Conservation (phyloP, 176 grass and related monocot species). For the Paspalum vaginatum region DNA sequence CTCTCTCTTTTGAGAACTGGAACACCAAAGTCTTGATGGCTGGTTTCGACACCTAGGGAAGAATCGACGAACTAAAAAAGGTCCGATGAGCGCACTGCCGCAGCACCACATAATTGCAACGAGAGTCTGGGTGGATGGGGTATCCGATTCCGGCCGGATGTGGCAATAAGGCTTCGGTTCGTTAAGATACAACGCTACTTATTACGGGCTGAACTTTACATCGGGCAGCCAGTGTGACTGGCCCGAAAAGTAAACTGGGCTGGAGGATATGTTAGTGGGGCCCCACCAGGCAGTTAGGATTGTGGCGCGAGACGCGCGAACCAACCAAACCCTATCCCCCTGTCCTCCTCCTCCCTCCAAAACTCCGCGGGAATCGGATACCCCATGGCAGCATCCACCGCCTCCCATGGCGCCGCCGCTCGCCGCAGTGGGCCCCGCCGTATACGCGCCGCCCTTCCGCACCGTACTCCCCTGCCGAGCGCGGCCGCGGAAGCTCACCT, state of each 20-base stretch:
- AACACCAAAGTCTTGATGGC: neutral
- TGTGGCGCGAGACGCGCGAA: constrained; percentile 54
- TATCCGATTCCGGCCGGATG: no score
- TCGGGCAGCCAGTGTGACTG: no score
- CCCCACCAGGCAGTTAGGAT: neutral
- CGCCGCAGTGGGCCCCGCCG: constrained; percentile 32
- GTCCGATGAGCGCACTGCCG: no score
- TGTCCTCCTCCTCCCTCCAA: constrained; percentile 34
- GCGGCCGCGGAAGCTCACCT: constrained; percentile 35
- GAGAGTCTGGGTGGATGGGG: no score
- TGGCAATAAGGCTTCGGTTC: no score
- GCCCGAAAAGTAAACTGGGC: neutral
- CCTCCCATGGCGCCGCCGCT: constrained; percentile 63
- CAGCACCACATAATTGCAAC: no score
- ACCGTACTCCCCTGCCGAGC: constrained; percentile 21
- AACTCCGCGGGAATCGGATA: constrained; percentile 42
- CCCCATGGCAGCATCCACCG: constrained; percentile 32
- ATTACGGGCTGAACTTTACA: neutral
- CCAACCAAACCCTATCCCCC: constrained; percentile 80
- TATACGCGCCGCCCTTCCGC: constrained; percentile 37
- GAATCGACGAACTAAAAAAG: no score
- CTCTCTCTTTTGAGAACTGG: no score
- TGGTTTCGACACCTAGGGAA: no score
- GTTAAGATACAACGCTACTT: neutral
- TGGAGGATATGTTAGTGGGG: neutral